These are phyloP conservation scores for Penicillium lividum DNA, from an alignment of 495 filamentous ascomycete genomes.

Conservation along the genomic window DNA sequence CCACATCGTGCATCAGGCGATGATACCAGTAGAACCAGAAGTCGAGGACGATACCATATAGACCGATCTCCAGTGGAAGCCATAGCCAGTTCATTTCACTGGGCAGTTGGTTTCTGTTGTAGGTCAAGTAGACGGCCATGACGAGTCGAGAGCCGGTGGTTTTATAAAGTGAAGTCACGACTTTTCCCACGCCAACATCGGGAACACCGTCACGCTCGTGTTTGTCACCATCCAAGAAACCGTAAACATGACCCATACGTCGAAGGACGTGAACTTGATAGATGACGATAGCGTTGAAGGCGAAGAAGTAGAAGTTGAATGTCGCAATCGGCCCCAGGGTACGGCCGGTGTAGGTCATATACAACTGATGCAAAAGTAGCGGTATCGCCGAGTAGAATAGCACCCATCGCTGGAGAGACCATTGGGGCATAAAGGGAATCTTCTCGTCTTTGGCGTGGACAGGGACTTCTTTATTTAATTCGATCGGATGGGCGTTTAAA, in stretches of 20 bases:
- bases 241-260: slow-evolving; percentile 31
- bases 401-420: slow-evolving; percentile 40
- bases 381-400: slow-evolving; percentile 41
- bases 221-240: slow-evolving; percentile 35
- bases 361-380: slow-evolving; percentile 39
- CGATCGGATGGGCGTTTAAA: slow-evolving; percentile 38
- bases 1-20: slow-evolving; percentile 44
- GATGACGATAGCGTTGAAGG: slow-evolving; percentile 38
- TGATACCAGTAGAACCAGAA: slow-evolving; percentile 52
- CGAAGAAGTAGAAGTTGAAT: slow-evolving; percentile 42
- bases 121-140: slow-evolving; percentile 29
- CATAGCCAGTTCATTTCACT: slow-evolving; percentile 50
- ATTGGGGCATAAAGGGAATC: slow-evolving; percentile 40
- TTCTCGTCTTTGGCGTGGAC: slow-evolving; percentile 41
- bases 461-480: slow-evolving; percentile 35
- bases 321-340: slow-evolving; percentile 32
- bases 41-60: slow-evolving; percentile 45
- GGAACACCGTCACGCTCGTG: slow-evolving; percentile 35
- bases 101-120: slow-evolving; percentile 24
- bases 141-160: slow-evolving; percentile 34
- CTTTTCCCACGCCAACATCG: slow-evolving; percentile 32
- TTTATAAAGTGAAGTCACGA: slow-evolving; percentile 33
- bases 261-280: slow-evolving; percentile 36
- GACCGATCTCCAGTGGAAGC: slow-evolving; percentile 41
- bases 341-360: slow-evolving; percentile 30